These are phyloP conservation scores for Meyerozyma smithsonii DNA, from an alignment of 1,139 yeast species.

Conservation along the genomic window DNA sequence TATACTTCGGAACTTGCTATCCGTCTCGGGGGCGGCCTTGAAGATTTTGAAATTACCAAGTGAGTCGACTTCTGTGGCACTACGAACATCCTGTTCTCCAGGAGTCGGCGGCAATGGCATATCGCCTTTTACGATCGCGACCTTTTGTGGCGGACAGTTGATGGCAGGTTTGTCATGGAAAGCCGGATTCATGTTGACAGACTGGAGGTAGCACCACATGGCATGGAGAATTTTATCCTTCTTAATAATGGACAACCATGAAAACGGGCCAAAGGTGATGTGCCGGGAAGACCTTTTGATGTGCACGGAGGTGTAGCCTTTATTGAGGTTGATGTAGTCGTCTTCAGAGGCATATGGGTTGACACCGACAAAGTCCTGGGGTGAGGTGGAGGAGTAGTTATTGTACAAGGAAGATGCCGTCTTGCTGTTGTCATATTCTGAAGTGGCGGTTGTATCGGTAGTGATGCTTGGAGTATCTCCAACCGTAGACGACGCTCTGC, in stretches of 20 bases:
- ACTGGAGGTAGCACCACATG: conserved; percentile 22
- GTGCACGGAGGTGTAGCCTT: conserved; percentile 37
- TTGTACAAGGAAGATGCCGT: not conserved
- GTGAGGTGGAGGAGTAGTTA: not conserved
- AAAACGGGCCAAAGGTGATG: conserved; percentile 45
- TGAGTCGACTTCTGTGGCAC: not conserved
- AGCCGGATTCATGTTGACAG: conserved; percentile 16
- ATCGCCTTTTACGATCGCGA: not conserved
- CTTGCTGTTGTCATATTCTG: too few relatives aligned
- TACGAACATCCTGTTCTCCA: not conserved
- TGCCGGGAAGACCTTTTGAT: conserved; percentile 30
- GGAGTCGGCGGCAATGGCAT: not conserved
- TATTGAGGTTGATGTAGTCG: conserved; percentile 37
- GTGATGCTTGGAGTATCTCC: not conserved
- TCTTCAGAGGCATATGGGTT: conserved; percentile 22
- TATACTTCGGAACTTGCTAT: conserved; percentile 8
- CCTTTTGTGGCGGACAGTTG: conserved; percentile 6
- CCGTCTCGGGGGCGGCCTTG: not conserved
- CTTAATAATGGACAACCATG: conserved; percentile 45
- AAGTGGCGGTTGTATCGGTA: not conserved
- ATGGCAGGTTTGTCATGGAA: conserved; percentile 7
- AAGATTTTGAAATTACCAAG: not conserved
- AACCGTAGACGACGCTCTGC: not conserved
- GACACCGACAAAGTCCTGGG: conserved; percentile 9
- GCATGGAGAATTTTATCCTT: conserved; percentile 42